Evolutionary conservation across 371 early-diverging fungal species (phyloP).

Genomic region (Phascolomyces articulosus): DNA sequence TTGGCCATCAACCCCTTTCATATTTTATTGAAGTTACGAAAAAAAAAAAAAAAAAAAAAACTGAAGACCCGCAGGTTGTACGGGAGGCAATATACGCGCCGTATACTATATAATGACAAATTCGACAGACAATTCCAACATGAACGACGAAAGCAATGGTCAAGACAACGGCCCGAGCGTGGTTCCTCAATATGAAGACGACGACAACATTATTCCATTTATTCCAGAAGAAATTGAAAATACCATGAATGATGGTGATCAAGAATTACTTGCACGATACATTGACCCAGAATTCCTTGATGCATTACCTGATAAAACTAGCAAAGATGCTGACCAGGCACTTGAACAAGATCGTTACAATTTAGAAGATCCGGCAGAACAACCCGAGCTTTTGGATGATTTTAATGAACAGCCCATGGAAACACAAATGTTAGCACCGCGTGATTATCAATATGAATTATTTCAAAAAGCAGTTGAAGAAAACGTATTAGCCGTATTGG

Average conservation of each 20-base stretch:
- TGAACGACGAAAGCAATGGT: no score
- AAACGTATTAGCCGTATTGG: slow-evolving; percentile 87
- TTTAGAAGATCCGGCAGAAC: slow-evolving; percentile 19
- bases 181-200: no score
- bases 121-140: no score
- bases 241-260: slow-evolving; percentile 37
- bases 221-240: slow-evolving; percentile 11
- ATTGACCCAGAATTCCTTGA: slow-evolving; percentile 40
- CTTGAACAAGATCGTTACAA: slow-evolving; percentile 31
- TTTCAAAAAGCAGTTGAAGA: slow-evolving; percentile 63
- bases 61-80: no score
- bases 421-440: slow-evolving; percentile 41
- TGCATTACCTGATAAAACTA: slow-evolving; percentile 23
- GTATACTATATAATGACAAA: no score
- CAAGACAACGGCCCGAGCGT: no score
- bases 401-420: slow-evolving; percentile 13
- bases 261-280: slow-evolving; percentile 20
- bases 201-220: neutral
- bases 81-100: no score
- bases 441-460: slow-evolving; percentile 82
- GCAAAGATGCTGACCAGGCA: slow-evolving; percentile 25
- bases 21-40: no score
- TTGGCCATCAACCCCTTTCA: no score
- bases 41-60: no score
- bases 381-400: slow-evolving; percentile 13